phyloP scores from a whole-genome alignment of 306 rosid species.

The Herpetospermum pedunculosum region DNA sequence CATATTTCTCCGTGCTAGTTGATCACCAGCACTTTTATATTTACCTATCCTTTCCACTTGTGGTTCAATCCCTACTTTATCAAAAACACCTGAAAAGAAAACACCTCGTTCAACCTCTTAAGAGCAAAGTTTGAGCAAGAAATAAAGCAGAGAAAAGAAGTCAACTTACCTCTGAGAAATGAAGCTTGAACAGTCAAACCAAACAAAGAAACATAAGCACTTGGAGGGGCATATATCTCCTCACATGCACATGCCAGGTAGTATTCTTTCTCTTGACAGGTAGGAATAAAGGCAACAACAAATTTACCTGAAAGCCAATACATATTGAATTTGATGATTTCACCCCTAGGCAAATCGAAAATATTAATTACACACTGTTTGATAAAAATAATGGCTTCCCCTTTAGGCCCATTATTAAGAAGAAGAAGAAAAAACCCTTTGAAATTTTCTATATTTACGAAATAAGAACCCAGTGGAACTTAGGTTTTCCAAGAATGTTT shows the following conservation, averaged over 20 bases:
- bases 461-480: not conserved
- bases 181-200: conserved; percentile 85
- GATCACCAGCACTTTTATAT: conserved; percentile 92
- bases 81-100: conserved; percentile 57
- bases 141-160: conserved; percentile 12
- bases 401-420: not conserved
- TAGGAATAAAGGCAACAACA: conserved; percentile 70
- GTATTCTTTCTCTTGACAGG: conserved; percentile 85
- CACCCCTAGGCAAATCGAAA: not conserved
- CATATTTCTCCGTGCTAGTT: conserved; percentile 58
- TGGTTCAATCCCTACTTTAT: conserved; percentile 82
- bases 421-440: not conserved
- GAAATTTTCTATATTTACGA: not conserved
- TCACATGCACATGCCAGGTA: conserved; percentile 88
- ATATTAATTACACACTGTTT: not conserved
- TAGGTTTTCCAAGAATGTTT: not conserved
- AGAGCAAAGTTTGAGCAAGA: conserved; percentile 11
- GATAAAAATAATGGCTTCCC: not conserved
- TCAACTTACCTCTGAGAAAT: conserved; percentile 61
- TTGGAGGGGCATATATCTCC: conserved; percentile 92
- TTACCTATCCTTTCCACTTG: conserved; percentile 85
- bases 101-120: conserved; percentile 1
- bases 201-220: conserved; percentile 85
- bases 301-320: conserved; percentile 53
- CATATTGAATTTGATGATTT: conserved; percentile 7